phyloP scores from a whole-genome alignment of 2,329 filamentous ascomycete species.

The Nemania bipapillata region DNA sequence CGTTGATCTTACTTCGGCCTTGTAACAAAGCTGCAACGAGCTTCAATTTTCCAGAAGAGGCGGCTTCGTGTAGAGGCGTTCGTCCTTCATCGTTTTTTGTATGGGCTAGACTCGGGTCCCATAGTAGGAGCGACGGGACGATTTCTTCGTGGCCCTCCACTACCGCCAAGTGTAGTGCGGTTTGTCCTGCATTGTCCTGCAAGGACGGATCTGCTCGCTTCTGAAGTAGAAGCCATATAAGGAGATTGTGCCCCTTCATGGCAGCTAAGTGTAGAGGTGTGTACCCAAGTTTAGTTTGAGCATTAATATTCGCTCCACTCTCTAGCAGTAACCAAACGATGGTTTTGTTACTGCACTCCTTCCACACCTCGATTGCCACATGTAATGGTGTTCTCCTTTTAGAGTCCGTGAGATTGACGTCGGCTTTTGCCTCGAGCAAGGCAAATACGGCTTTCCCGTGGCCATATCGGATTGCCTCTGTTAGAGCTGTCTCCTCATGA shows the following conservation, averaged over 20 bases:
- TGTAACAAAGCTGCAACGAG: constrained; percentile 1
- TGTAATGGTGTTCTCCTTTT: constrained; percentile 16
- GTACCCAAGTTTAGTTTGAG: constrained; percentile 8
- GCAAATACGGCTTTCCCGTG: constrained; percentile 14
- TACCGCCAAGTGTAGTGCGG: constrained; percentile 21
- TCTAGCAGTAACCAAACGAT: constrained; percentile 24
- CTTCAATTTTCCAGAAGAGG: constrained; percentile 16
- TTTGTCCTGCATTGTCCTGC: constrained; percentile 18
- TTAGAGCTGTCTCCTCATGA: constrained; percentile 12
- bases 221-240: constrained; percentile 27
- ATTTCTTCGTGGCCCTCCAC: constrained; percentile 13
- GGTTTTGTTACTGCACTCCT: constrained; percentile 12
- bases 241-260: constrained; percentile 5
- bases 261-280: constrained; percentile 26
- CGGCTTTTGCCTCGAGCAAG: constrained; percentile 18
- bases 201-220: constrained; percentile 23
- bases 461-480: constrained; percentile 21
- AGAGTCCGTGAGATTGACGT: constrained; percentile 11
- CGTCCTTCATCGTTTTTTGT: constrained; percentile 10
- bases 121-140: constrained; percentile 5
- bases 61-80: constrained; percentile 25
- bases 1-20: constrained; percentile 6
- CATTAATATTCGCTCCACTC: constrained; percentile 17
- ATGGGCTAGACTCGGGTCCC: neutral
- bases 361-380: constrained; percentile 16